A percentile compares a stretch with the other conserved stretches of the same genome.
Conservation (phyloP, 176 grass and related monocot genomes). For the Raddia guianensis region DNA sequence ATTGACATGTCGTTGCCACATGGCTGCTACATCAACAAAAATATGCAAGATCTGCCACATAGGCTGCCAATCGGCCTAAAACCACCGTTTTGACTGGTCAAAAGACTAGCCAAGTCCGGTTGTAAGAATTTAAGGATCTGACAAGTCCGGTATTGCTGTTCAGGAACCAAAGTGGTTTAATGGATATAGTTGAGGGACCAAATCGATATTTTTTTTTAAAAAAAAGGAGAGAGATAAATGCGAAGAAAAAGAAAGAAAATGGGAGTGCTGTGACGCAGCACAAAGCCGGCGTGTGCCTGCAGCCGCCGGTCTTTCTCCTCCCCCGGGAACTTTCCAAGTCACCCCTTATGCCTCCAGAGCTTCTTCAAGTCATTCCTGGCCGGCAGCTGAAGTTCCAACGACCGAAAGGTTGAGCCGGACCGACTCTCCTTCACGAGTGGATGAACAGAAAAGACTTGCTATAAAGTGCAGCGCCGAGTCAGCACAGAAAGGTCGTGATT, state of each 20-base stretch:
- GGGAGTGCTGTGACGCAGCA: constrained; percentile 25
- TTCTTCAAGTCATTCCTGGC: constrained; percentile 36
- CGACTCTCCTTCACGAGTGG: not conserved
- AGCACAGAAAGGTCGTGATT: not conserved
- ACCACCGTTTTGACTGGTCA: too few relatives aligned
- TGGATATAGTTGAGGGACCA: too few relatives aligned
- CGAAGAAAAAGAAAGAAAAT: not conserved
- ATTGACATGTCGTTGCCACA: too few relatives aligned
- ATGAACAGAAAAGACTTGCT: not conserved
- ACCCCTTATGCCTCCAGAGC: not conserved
- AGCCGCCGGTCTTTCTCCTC: not conserved
- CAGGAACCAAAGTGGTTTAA: too few relatives aligned
- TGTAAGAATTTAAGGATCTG: too few relatives aligned
- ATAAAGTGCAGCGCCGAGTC: not conserved
- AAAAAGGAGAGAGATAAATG: not conserved
- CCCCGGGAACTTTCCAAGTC: constrained; percentile 18
- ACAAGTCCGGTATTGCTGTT: too few relatives aligned
- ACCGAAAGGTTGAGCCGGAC: not conserved
- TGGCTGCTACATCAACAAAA: too few relatives aligned
- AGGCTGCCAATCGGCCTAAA: too few relatives aligned
- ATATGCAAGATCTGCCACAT: too few relatives aligned
- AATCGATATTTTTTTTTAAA: too few relatives aligned
- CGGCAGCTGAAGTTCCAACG: not conserved
- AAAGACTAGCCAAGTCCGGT: too few relatives aligned
- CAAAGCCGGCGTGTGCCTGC: not conserved